Evolutionary conservation across 306 rosid species (phyloP).

Genomic region (Cucumis cinereus): DNA sequence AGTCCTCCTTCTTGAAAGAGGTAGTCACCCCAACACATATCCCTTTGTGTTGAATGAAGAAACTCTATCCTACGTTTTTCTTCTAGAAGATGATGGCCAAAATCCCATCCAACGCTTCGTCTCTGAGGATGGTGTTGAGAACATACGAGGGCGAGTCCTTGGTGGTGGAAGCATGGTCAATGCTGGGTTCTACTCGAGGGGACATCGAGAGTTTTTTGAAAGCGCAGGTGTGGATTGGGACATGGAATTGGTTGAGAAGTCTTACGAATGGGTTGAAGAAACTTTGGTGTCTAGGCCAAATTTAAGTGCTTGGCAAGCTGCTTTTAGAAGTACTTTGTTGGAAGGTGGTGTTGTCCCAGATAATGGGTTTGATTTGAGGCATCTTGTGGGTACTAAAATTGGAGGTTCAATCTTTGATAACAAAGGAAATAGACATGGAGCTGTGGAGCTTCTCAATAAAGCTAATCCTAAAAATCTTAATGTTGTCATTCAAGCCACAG

Average conservation of each 20-base stretch:
- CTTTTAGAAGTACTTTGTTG: background rate
- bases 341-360: slow-evolving; percentile 9
- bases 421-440: slow-evolving; percentile 17
- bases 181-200: slow-evolving; percentile 11
- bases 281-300: background rate
- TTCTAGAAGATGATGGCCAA: background rate
- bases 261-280: slow-evolving; percentile 18
- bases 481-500: slow-evolving; percentile 12
- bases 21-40: slow-evolving; percentile 6
- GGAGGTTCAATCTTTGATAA: slow-evolving; percentile 15
- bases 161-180: slow-evolving; percentile 26
- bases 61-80: background rate
- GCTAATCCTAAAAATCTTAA: slow-evolving; percentile 2
- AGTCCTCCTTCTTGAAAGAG: slow-evolving; percentile 21
- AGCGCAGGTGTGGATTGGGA: slow-evolving; percentile 14
- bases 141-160: slow-evolving; percentile 10
- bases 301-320: background rate
- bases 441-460: slow-evolving; percentile 17
- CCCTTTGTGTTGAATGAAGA: background rate
- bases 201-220: background rate
- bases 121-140: slow-evolving; percentile 16
- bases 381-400: slow-evolving; percentile 5
- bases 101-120: background rate
- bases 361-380: slow-evolving; percentile 8
- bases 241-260: slow-evolving; percentile 5